Conservation (phyloP, 2,329 filamentous ascomycete species). For the Akanthomyces muscarius region DNA sequence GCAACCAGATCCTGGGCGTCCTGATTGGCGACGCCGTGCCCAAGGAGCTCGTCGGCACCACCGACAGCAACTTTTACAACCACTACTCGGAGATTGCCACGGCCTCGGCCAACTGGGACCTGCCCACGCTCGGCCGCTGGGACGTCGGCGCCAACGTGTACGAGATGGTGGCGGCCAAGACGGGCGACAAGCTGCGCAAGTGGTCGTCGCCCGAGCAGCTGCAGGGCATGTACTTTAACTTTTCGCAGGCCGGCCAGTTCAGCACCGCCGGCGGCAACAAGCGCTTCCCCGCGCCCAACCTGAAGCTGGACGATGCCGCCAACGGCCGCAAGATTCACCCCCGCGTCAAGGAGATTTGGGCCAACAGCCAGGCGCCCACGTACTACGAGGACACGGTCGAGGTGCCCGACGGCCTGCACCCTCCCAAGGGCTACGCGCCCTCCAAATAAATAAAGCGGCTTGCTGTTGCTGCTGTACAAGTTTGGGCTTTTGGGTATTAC, state of each 20-base stretch:
- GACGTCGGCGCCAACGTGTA: slow-evolving; percentile 72
- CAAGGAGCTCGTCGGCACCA: slow-evolving; percentile 58
- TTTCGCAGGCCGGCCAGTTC: slow-evolving; percentile 49
- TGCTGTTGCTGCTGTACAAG: background rate
- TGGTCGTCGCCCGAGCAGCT: slow-evolving; percentile 35
- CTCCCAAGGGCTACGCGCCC: slow-evolving; percentile 35
- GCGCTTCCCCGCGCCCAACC: slow-evolving; percentile 39
- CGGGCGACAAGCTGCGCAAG: slow-evolving; percentile 48
- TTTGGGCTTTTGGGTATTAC: background rate
- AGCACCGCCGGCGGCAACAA: slow-evolving; percentile 34
- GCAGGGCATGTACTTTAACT: slow-evolving; percentile 46
- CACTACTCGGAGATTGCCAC: slow-evolving; percentile 69
- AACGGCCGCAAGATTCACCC: slow-evolving; percentile 34
- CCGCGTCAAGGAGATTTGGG: slow-evolving; percentile 37
- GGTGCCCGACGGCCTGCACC: slow-evolving; percentile 40
- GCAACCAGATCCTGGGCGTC: slow-evolving; percentile 67
- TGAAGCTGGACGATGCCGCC: slow-evolving; percentile 28
- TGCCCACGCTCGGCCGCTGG: slow-evolving; percentile 66
- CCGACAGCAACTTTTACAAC: slow-evolving; percentile 66
- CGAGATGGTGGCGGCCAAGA: slow-evolving; percentile 54
- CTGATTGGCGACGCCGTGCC: slow-evolving; percentile 74
- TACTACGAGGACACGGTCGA: slow-evolving; percentile 41
- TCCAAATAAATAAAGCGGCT: background rate
- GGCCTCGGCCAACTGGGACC: slow-evolving; percentile 64
- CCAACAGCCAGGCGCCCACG: slow-evolving; percentile 33